Percentiles rank a stretch among this genome's conserved stretches.
These are phyloP conservation scores for Cordyceps javanica DNA, from an alignment of 2,329 filamentous ascomycete species.

Conservation along the genomic window DNA sequence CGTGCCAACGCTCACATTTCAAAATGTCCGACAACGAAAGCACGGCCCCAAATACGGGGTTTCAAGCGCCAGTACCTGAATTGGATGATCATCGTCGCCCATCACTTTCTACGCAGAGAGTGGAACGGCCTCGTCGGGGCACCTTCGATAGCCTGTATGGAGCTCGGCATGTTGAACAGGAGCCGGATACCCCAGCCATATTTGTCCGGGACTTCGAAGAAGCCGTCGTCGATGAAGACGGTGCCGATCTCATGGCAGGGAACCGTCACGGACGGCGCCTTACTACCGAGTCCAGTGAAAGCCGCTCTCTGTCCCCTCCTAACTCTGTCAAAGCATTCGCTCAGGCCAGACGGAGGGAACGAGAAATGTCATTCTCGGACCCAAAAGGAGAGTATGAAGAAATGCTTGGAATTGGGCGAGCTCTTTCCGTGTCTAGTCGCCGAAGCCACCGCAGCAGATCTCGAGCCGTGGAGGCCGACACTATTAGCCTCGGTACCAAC, in stretches of 20 bases:
- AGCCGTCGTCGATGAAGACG: slow-evolving; percentile 70
- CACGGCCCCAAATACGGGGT: slow-evolving; percentile 53
- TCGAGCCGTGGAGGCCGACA: slow-evolving; percentile 56
- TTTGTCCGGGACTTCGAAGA: slow-evolving; percentile 78
- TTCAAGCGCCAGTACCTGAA: slow-evolving; percentile 69
- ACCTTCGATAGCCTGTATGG: slow-evolving; percentile 68
- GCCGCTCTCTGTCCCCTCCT: slow-evolving; percentile 75
- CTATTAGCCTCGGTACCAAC: slow-evolving; percentile 54
- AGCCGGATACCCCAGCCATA: slow-evolving; percentile 31
- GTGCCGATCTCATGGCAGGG: slow-evolving; percentile 42
- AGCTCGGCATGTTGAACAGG: slow-evolving; percentile 39
- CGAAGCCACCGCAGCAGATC: slow-evolving; percentile 52
- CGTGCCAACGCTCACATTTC: slow-evolving; percentile 27
- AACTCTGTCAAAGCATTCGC: slow-evolving; percentile 98
- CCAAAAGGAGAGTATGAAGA: slow-evolving; percentile 33
- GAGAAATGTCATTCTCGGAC: slow-evolving; percentile 56
- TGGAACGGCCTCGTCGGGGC: slow-evolving; percentile 58
- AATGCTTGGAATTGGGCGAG: slow-evolving; percentile 63
- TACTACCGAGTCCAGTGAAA: slow-evolving; percentile 52
- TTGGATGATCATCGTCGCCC: slow-evolving; percentile 83
- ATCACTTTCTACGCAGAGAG: slow-evolving; percentile 51
- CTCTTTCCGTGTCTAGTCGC: slow-evolving; percentile 63
- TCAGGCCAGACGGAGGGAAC: slow-evolving; percentile 77
- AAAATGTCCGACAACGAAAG: slow-evolving; percentile 65
- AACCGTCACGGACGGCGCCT: slow-evolving; percentile 45